Base-by-base conservation (phyloP, 768 basidiomycete species). In the Phaeotremella skinneri region DNA sequence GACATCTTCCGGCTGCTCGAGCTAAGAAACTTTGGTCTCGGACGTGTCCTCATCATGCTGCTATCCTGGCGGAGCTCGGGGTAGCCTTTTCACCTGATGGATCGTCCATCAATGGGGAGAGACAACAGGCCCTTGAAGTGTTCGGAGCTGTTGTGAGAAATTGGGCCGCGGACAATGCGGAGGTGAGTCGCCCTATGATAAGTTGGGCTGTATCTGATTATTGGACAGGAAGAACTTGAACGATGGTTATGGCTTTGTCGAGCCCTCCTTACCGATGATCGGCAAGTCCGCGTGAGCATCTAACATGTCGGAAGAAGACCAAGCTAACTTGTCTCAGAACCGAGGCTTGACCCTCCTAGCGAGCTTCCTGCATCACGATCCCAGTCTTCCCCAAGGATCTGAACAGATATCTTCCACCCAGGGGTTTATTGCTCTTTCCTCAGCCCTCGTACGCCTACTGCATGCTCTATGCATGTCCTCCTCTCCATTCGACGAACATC, bases 91-190 rank as follows among this genome's bases (percentile, higher is more conserved):
- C 68, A 6, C 62, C 49, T 9, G 60, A 61, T 32, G 47, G 37
- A 7, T 47, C 56, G 0, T 52, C 66, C 2, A 62, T 61, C 14
- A 56, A 55, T 37, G 71, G 71, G 1, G 67, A 70, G 23, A 6
- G 67, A 56, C 68, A 68, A 49, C 68, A 70, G 41, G 71, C 69
- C 4, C 54, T 73, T 1, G 71, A 73, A 45, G 64, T 73, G 13
- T 73, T 73, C 31, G 71, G 68, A 0, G 63, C 61, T 1, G 49
- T 73, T 14, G 69, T 73, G 0, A 61, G 60, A 32, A 68, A 63
- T 31, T 73, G 71, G 71, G 57, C 66, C 0, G 39, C 63, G 1
- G 71, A 70, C 29, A 66, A 39, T 32, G 58, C 62, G 1, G 71
- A 70, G 51, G 49, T 29, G 29, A 21, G 49, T 48, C 29, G 49